phyloP scores from a whole-genome alignment of 768 basidiomycete species.

The Serpula lacrymans region DNA sequence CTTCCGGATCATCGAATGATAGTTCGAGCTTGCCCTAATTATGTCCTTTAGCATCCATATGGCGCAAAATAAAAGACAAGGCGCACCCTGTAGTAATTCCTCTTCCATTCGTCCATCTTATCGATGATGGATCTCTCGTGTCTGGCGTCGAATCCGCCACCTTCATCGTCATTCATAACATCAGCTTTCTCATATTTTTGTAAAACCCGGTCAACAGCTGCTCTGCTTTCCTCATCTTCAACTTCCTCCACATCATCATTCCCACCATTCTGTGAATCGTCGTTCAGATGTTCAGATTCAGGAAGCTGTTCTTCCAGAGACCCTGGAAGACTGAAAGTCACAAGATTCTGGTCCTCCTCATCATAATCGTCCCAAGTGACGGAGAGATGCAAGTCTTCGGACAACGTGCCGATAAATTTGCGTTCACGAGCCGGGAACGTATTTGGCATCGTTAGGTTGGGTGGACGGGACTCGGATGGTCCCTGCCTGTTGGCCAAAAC shows the following conservation, averaged over 20 bases:
- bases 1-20: constrained; percentile 63
- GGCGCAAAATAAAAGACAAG: not conserved
- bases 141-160: constrained; percentile 74
- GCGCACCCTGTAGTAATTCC: constrained; percentile 81
- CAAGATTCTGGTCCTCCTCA: constrained; percentile 73
- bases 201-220: constrained; percentile 79
- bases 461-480: constrained; percentile 27
- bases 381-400: constrained; percentile 71
- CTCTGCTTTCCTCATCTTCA: constrained; percentile 67
- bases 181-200: constrained; percentile 86
- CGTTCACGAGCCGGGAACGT: constrained; percentile 78
- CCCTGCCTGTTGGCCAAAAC: constrained; percentile 45
- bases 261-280: constrained; percentile 35
- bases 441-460: constrained; percentile 68
- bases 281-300: constrained; percentile 31
- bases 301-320: constrained; percentile 32
- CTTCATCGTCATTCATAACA: constrained; percentile 66
- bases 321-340: constrained; percentile 63
- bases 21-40: constrained; percentile 83
- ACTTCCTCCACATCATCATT: constrained; percentile 49
- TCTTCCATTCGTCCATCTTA: constrained; percentile 94
- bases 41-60: not conserved
- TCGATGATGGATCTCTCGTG: constrained; percentile 69
- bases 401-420: constrained; percentile 72
- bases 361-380: constrained; percentile 95